Base-by-base conservation (phyloP, 1,284 basidiomycete species). In the Cutaneotrichosporon sp. region DNA sequence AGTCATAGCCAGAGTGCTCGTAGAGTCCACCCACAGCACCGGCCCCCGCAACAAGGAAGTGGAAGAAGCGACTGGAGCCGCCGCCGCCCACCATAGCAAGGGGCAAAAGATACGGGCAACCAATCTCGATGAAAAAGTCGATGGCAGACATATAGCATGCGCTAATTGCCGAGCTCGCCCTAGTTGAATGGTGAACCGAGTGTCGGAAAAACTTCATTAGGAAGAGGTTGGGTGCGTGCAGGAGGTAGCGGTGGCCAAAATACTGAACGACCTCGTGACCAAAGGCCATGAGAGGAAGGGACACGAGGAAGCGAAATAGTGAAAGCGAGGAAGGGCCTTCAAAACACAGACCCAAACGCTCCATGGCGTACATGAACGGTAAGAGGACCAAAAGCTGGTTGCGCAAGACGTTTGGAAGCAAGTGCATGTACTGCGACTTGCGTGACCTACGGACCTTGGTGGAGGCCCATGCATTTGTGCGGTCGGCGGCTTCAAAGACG, bases 91-190 rank as follows among this genome's bases (percentile, higher is more conserved):
- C 38, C 3, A 26, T 5, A 1, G 38, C 24, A 3, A 41, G 38
- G 16, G 38, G 38, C 20, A 41, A 3, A 22, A 41, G 38, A 24
- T 41, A 41, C 3, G 38, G 38, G 38, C 38, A 41, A 5, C 38
- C 38, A 24, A 41, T 41, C 38, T 41, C 38, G 24, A 41, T 41
- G 24, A 41, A 41, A 8, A 41, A 41, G 38, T 41, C 38, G 38
- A 41, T 26, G 24, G 38, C 14, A 16, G 24, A 26, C 38, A 41
- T 41, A 24, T 41, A 41, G 38, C 38, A 41, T 16, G 38, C 38
- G 24, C 38, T 41, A 16, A 41, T 41, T 12, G 38, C 38, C 12
- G 38, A 41, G 38, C 14, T 26, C 5, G 38, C 38, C 22, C 38
- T 22, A 5, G 38, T 41, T 7, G 24, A 26, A 24, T 41, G 38